Evolutionary conservation across 257 asterid genomes (phyloP).

Genomic region (Catharanthus roseus): DNA sequence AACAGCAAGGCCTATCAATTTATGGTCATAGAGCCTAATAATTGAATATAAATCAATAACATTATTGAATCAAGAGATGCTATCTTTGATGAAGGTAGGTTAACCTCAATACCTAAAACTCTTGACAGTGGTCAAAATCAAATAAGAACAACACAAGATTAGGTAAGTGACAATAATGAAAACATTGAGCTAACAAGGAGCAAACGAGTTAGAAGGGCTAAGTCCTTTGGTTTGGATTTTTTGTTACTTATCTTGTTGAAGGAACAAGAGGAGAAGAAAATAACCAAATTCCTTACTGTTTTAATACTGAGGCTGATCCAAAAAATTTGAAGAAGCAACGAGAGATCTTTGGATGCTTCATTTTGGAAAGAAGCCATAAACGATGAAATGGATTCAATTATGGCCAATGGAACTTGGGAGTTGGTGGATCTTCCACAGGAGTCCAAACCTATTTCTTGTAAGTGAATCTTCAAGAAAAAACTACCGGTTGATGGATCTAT

Average conservation of each 20-base stretch:
- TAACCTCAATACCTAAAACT: neutral
- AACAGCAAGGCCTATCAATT: neutral
- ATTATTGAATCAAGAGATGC: conserved; percentile 8
- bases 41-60: neutral
- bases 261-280: too few relatives aligned
- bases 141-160: neutral
- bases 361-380: neutral
- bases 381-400: neutral
- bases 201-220: neutral
- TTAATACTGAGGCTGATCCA: too few relatives aligned
- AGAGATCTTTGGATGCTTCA: neutral
- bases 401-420: too few relatives aligned
- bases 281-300: too few relatives aligned
- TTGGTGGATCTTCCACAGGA: neutral
- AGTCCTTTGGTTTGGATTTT: neutral
- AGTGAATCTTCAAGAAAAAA: neutral
- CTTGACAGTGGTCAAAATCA: too few relatives aligned
- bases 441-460: neutral
- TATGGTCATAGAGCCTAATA: conserved; percentile 5
- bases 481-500: too few relatives aligned
- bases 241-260: too few relatives aligned
- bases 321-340: too few relatives aligned
- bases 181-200: neutral
- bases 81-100: neutral
- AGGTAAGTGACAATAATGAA: neutral